phyloP scores from a whole-genome alignment of 2,329 filamentous ascomycete species.

The Apiospora sp. region DNA sequence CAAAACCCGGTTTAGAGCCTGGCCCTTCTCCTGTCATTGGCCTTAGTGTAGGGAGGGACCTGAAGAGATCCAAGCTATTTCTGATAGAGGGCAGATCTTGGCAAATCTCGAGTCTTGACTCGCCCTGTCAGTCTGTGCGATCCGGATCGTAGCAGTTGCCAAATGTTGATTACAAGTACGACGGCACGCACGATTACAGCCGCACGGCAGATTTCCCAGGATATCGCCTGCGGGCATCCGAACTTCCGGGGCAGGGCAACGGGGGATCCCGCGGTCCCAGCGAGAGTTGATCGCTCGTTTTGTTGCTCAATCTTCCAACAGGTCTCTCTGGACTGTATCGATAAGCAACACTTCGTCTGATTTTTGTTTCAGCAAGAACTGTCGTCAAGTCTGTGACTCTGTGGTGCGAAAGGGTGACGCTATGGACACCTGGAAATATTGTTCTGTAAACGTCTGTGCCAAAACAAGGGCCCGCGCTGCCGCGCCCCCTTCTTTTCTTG shows the following conservation, averaged over 20 bases:
- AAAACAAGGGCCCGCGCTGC: background rate
- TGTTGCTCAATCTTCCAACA: too few relatives aligned
- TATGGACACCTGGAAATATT: background rate
- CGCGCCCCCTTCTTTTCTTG: too few relatives aligned
- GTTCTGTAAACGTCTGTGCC: slow-evolving; percentile 12
- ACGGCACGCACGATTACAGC: too few relatives aligned
- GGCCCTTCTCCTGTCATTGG: background rate
- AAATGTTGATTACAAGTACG: too few relatives aligned
- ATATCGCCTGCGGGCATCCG: background rate
- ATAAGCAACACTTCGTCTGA: background rate
- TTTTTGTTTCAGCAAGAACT: too few relatives aligned
- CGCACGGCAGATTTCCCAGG: background rate
- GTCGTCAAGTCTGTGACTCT: background rate
- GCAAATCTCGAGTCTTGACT: background rate
- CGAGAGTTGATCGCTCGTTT: background rate
- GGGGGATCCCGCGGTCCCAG: background rate
- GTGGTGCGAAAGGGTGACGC: background rate
- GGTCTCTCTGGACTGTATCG: too few relatives aligned
- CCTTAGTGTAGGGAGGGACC: background rate
- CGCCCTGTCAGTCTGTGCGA: background rate
- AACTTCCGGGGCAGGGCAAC: background rate
- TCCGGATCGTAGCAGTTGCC: background rate
- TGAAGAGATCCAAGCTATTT: background rate
- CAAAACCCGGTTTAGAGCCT: background rate
- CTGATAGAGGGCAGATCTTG: background rate